Percentiles rank a stretch among this genome's conserved stretches.
Conservation (phyloP, 495 filamentous ascomycete species). For the Hyphodiscus hymeniophilus region DNA sequence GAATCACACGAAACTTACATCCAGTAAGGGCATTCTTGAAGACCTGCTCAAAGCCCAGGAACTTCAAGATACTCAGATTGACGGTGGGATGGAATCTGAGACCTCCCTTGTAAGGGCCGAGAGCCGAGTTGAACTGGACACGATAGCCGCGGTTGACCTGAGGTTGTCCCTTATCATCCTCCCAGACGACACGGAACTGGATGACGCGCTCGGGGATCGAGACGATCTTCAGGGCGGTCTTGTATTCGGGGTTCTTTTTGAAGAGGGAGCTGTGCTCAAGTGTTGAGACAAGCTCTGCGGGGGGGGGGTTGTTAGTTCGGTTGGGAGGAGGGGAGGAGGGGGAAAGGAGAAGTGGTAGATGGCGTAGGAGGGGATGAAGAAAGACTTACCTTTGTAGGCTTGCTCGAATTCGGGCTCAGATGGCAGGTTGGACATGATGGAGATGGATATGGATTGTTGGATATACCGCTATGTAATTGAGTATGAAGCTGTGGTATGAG, state of each 20-base stretch:
- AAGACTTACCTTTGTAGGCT: constrained; percentile 79
- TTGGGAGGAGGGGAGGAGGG: neutral
- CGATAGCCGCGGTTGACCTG: constrained; percentile 96
- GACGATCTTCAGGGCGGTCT: constrained; percentile 77
- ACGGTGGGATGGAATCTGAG: constrained; percentile 93
- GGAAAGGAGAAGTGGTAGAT: constrained; percentile 2
- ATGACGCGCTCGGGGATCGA: constrained; percentile 92
- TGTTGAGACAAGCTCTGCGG: constrained; percentile 82
- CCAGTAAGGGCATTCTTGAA: constrained; percentile 99
- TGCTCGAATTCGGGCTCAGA: constrained; percentile 97
- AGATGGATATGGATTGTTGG: neutral
- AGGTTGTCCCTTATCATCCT: constrained; percentile 80
- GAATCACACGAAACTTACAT: constrained; percentile 47
- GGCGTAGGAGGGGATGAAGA: neutral
- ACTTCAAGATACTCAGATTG: constrained; percentile 96
- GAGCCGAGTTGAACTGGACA: constrained; percentile 97
- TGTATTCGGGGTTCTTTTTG: constrained; percentile 87
- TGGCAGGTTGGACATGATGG: constrained; percentile 72
- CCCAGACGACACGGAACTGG: constrained; percentile 97
- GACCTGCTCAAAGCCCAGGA: constrained; percentile 98
- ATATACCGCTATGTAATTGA: too few relatives aligned
- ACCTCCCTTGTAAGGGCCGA: constrained; percentile 97
- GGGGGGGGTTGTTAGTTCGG: neutral
- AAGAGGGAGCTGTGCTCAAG: constrained; percentile 93
- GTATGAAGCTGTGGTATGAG: neutral